A percentile compares a stretch with the other conserved stretches of the same genome.
phyloP scores from a whole-genome alignment of 768 basidiomycete species.

The Tricholoma terreum region DNA sequence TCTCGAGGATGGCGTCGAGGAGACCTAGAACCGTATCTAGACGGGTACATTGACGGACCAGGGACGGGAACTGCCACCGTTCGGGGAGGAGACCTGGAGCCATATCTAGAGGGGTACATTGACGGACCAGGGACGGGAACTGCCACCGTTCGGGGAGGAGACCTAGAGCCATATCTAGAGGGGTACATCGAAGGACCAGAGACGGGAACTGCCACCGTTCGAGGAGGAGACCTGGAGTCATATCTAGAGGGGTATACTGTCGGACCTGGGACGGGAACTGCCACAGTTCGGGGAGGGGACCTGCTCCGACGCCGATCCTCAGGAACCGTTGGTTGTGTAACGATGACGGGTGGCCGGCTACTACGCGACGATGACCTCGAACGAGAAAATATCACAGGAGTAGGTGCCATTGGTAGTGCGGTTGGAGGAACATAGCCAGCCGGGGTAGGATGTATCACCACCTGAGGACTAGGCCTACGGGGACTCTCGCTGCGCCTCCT shows the following conservation, averaged over 20 bases:
- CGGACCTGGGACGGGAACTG: not conserved
- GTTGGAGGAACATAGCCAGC: not conserved
- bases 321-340: not conserved
- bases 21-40: constrained; percentile 13
- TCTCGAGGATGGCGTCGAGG: constrained; percentile 15
- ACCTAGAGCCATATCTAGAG: no score
- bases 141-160: not conserved
- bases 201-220: not conserved
- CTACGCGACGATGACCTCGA: constrained; percentile 12
- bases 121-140: not conserved
- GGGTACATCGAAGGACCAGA: no score
- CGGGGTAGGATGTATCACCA: not conserved
- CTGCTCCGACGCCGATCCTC: not conserved
- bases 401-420: not conserved
- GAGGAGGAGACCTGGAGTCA: not conserved
- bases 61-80: not conserved
- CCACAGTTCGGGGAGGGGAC: not conserved
- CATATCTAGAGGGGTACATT: not conserved
- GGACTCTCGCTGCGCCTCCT: constrained; percentile 1
- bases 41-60: not conserved
- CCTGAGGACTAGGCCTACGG: not conserved
- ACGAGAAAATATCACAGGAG: not conserved
- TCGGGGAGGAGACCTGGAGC: constrained; percentile 9
- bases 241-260: no score
- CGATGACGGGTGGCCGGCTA: not conserved